Conservation (phyloP, 1,284 basidiomycete genomes). For the Cystobasidiaceae sp. region DNA sequence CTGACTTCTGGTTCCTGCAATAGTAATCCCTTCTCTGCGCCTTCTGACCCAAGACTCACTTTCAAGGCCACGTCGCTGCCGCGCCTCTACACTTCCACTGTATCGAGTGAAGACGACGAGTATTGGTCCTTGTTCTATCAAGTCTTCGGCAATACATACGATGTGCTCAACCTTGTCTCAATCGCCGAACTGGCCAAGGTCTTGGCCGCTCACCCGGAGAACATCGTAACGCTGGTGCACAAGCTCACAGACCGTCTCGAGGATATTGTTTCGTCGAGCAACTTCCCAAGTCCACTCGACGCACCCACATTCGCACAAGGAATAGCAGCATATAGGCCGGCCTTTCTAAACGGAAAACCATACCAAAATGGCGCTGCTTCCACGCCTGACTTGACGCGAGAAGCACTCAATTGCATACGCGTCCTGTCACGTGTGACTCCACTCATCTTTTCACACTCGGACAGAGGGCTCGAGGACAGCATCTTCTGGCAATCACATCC, state of each 20-base stretch:
- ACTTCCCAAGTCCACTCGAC: not conserved
- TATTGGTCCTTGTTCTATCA: conserved; percentile 60
- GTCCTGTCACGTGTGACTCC: conserved; percentile 81
- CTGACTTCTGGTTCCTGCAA: not conserved
- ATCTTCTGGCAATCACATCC: conserved; percentile 3
- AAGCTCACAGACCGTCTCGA: conserved; percentile 70
- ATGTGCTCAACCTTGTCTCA: conserved; percentile 79
- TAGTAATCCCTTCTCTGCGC: conserved; percentile 27
- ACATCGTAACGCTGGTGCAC: conserved; percentile 72
- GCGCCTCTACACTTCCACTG: conserved; percentile 11
- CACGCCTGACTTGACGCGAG: conserved; percentile 59
- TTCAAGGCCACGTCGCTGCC: conserved; percentile 13
- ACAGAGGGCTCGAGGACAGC: conserved; percentile 39
- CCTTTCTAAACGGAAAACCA: not conserved
- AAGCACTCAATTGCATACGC: conserved; percentile 79
- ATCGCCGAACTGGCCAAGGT: conserved; percentile 76
- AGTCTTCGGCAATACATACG: conserved; percentile 77
- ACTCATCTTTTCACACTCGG: conserved; percentile 55
- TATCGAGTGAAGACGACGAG: conserved; percentile 14
- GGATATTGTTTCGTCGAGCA: conserved; percentile 58
- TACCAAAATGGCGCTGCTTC: not conserved
- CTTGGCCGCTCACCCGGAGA: conserved; percentile 71
- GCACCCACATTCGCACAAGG: not conserved
- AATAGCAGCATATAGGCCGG: not conserved
- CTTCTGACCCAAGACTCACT: conserved; percentile 13